Base-by-base conservation (phyloP, 176 grass and related monocot genomes). In the Melocanna baccifera region DNA sequence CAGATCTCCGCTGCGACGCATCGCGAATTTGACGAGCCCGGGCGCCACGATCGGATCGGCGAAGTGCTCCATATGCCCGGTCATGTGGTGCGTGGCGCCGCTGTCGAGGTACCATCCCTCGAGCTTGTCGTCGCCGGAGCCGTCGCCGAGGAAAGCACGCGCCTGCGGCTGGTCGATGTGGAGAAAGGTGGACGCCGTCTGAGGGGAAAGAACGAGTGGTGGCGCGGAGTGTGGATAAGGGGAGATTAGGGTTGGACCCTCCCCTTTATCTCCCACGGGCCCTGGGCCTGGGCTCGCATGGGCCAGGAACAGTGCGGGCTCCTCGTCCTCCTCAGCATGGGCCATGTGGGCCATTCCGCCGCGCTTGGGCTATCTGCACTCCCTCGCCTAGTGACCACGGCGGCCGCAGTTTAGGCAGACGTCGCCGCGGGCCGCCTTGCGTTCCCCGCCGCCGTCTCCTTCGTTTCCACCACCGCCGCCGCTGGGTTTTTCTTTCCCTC, bases 221-320 rank as follows among this genome's bases (percentile, higher is more conserved):
- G 34, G 34, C 34, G 34, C 0, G 34, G 5, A 4, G 34, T 0
- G 0, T 4, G 34, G 12, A 0, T n/a, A n/a, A n/a, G n/a, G 2
- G 0, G 0, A 3, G 0, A 0, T 45, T 12, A 43, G 10, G 42
- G 1, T 45, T 45, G 0, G 0, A 3, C 11, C 0, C 43, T 12
- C 2, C 43, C 47, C 47, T 16, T 16, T 50, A 0, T 50, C 47
- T 16, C 1, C 14, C 0, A 4, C 5, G 14, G 4, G 0, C 46
- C 13, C 0, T 1, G 1, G 4, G 1, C 0, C 3, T 48, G 4
- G 1, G 0, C 13, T 50, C 1, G 14, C 47, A 0, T 51, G 46
- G 2, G 70, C 70, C 46, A 32, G 26, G 8, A 73, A 9, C 0
- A 72, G 2, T 0, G 69, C 43, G 7, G 43, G 43, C 23, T 72